These are phyloP conservation scores for Lentinula aciculospora DNA, from an alignment of 768 basidiomycete genomes.

Conservation along the genomic window DNA sequence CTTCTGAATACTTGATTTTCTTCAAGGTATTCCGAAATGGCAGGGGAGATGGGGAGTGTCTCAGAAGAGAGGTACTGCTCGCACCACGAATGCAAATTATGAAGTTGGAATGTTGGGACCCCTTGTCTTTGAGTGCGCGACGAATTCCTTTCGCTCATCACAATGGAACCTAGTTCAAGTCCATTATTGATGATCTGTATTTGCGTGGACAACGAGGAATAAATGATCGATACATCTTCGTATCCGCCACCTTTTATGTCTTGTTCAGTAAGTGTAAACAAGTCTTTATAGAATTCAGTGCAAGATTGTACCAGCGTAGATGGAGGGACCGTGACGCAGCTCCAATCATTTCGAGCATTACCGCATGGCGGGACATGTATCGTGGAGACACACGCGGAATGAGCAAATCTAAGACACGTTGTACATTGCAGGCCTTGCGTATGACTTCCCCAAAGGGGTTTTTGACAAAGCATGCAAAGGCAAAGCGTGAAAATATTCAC, in stretches of 20 bases:
- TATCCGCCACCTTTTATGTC: slow-evolving; percentile 44
- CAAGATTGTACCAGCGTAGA: slow-evolving; percentile 52
- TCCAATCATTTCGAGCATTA: slow-evolving; percentile 29
- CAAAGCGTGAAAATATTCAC: slow-evolving; percentile 71
- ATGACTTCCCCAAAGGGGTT: slow-evolving; percentile 69
- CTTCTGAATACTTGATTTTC: slow-evolving; percentile 37
- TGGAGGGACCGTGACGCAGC: slow-evolving; percentile 48
- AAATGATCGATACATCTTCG: slow-evolving; percentile 66
- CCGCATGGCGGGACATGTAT: slow-evolving; percentile 33
- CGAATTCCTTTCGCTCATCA: slow-evolving; percentile 32
- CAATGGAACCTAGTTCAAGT: slow-evolving; percentile 56
- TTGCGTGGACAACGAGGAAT: slow-evolving; percentile 60
- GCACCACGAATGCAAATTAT: slow-evolving; percentile 43
- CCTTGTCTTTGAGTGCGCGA: slow-evolving; percentile 23
- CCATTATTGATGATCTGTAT: slow-evolving; percentile 64
- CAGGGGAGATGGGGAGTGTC: slow-evolving; percentile 34
- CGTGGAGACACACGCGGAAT: slow-evolving; percentile 41
- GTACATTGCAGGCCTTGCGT: slow-evolving; percentile 61
- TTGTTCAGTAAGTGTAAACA: slow-evolving; percentile 34
- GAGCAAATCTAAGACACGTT: slow-evolving; percentile 56
- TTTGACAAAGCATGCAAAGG: slow-evolving; percentile 61
- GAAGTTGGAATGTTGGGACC: slow-evolving; percentile 57
- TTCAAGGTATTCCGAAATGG: slow-evolving; percentile 47
- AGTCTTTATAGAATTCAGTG: slow-evolving; percentile 41
- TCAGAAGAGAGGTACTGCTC: slow-evolving; percentile 43